A percentile compares a stretch with the other conserved stretches of the same genome.
phyloP scores from a whole-genome alignment of 805 yeast species.

The Blastobotrys peoriensis region DNA sequence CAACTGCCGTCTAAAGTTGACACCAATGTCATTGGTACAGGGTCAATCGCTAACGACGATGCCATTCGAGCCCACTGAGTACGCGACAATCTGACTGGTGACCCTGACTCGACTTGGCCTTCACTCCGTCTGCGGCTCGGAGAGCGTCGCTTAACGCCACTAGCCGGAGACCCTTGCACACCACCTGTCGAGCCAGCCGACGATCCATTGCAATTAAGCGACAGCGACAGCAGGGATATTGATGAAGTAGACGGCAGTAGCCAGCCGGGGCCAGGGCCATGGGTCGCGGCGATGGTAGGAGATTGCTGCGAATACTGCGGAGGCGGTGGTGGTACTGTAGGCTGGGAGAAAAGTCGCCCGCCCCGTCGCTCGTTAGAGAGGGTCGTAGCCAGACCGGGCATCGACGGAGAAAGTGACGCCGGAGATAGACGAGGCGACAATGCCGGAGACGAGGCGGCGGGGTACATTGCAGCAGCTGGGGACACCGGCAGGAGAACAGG shows the following conservation, averaged over 20 bases:
- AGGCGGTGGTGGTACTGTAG: neutral
- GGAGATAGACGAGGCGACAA: neutral
- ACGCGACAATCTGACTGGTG: neutral
- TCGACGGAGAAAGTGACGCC: neutral
- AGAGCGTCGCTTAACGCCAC: neutral
- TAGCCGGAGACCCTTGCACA: neutral
- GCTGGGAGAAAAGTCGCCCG: no score
- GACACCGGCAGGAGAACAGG: neutral
- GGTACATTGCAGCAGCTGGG: neutral
- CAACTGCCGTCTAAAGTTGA: constrained; percentile 5
- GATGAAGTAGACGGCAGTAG: constrained; percentile 19
- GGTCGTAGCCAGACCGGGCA: neutral
- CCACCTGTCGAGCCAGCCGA: neutral
- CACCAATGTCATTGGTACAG: constrained; percentile 1
- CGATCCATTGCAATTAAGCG: constrained; percentile 5
- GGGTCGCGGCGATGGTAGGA: neutral
- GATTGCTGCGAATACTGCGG: neutral
- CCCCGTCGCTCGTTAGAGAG: neutral
- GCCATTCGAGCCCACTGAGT: neutral
- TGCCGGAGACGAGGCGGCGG: neutral
- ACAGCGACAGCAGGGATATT: constrained; percentile 16
- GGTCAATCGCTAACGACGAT: constrained; percentile 1
- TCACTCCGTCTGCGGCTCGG: neutral
- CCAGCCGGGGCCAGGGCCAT: neutral
- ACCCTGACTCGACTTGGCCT: neutral